Evolutionary conservation across 2,329 filamentous ascomycete species (phyloP).

Genomic region (Akanthomyces uredinophilus): DNA sequence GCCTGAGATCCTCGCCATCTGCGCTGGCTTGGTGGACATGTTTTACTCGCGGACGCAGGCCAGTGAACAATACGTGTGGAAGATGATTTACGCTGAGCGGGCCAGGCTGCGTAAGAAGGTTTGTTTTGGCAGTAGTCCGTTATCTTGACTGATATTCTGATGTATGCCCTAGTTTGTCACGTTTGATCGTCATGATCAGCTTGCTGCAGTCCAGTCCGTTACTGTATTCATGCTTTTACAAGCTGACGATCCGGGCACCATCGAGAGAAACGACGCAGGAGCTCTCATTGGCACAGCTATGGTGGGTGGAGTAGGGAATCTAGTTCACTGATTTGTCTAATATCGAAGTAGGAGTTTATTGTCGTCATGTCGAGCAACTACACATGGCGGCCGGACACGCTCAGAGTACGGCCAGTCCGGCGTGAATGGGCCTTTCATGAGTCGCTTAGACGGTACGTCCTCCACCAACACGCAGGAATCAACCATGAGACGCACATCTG

Average conservation of each 20-base stretch:
- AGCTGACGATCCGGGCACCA: not conserved
- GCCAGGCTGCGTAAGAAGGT: not conserved
- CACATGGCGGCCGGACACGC: not conserved
- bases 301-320: not conserved
- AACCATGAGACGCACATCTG: not conserved
- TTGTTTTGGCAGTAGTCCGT: not conserved
- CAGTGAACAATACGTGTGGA: constrained; percentile 7
- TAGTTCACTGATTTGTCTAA: not conserved
- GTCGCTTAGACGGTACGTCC: not conserved
- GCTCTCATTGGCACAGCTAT: not conserved
- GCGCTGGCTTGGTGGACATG: constrained; percentile 6
- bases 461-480: not conserved
- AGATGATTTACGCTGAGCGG: not conserved
- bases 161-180: not conserved
- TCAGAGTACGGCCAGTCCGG: not conserved
- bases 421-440: not conserved
- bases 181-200: not conserved
- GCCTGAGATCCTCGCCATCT: constrained; percentile 7
- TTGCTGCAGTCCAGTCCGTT: not conserved
- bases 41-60: not conserved
- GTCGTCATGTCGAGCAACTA: not conserved
- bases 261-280: not conserved
- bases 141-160: not conserved
- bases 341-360: not conserved
- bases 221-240: constrained; percentile 8